A percentile compares a stretch with the other conserved stretches of the same genome.
Evolutionary conservation across 345 rosid species (phyloP).

Genomic region (Bruguiera parviflora): DNA sequence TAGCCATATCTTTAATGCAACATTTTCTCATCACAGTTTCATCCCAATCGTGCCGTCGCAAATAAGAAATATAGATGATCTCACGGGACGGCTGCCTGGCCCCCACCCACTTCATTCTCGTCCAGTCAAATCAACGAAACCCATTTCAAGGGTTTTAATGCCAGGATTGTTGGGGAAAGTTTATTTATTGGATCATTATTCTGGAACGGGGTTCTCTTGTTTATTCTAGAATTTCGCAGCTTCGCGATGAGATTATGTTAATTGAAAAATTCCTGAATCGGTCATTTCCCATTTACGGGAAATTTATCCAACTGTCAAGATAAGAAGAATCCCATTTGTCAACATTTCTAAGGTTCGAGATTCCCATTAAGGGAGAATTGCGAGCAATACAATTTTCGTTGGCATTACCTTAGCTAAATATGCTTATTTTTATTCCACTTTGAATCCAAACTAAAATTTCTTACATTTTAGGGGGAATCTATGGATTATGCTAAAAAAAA

Average conservation of each 20-base stretch:
- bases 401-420: slow-evolving; percentile 8
- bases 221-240: too few species aligned
- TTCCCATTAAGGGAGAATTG: neutral
- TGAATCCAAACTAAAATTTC: slow-evolving; percentile 6
- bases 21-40: slow-evolving; percentile 2
- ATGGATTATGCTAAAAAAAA: too few species aligned
- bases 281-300: slow-evolving; percentile 7
- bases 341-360: slow-evolving; percentile 7
- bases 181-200: neutral
- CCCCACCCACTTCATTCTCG: slow-evolving; percentile 33
- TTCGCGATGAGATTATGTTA: too few species aligned
- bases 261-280: neutral
- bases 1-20: neutral
- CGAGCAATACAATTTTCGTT: neutral
- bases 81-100: slow-evolving; percentile 47
- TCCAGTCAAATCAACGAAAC: slow-evolving; percentile 3
- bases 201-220: too few species aligned
- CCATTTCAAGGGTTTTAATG: slow-evolving; percentile 10
- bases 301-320: neutral
- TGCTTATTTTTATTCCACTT: neutral
- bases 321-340: neutral
- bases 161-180: slow-evolving; percentile 10
- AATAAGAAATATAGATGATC: slow-evolving; percentile 47
- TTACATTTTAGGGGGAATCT: neutral
- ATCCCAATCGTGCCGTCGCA: slow-evolving; percentile 51